These are phyloP conservation scores for Phytopythium montanum DNA, from an alignment of 352 stramenopile species.

Conservation along the genomic window DNA sequence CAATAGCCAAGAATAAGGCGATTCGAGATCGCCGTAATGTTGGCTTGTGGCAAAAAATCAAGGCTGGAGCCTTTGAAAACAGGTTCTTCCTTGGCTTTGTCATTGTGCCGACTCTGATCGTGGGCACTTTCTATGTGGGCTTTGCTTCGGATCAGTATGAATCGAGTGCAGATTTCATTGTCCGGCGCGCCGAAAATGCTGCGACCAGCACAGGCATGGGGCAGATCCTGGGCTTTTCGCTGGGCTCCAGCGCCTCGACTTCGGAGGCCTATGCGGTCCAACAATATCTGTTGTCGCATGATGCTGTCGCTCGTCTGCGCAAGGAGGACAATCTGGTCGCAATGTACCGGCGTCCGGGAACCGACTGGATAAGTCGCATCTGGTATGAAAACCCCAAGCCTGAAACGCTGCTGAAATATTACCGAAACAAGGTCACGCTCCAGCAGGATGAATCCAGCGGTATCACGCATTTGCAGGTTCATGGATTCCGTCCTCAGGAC, in stretches of 20 bases:
- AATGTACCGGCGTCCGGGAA: slow-evolving; percentile 7
- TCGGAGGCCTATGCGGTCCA: slow-evolving; percentile 6
- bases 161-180: slow-evolving; percentile 8
- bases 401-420: slow-evolving; percentile 8
- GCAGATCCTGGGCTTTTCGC: slow-evolving; percentile 7
- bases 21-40: slow-evolving; percentile 7
- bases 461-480: slow-evolving; percentile 7
- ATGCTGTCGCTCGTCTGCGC: slow-evolving; percentile 6
- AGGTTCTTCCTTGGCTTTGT: slow-evolving; percentile 7
- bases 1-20: slow-evolving; percentile 7
- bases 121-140: slow-evolving; percentile 7
- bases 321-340: slow-evolving; percentile 7
- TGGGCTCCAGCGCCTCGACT: slow-evolving; percentile 6
- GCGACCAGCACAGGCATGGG: slow-evolving; percentile 6
- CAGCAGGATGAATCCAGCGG: slow-evolving; percentile 7
- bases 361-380: slow-evolving; percentile 7
- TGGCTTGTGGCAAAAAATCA: slow-evolving; percentile 8
- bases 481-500: slow-evolving; percentile 7
- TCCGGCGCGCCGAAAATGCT: slow-evolving; percentile 6
- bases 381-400: slow-evolving; percentile 7
- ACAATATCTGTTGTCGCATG: slow-evolving; percentile 8
- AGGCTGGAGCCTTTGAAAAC: slow-evolving; percentile 7
- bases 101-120: slow-evolving; percentile 7
- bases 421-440: slow-evolving; percentile 7
- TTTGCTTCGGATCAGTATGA: slow-evolving; percentile 8